Base-by-base conservation (phyloP, 495 filamentous ascomycete genomes). In the Elasticomyces elasticus region DNA sequence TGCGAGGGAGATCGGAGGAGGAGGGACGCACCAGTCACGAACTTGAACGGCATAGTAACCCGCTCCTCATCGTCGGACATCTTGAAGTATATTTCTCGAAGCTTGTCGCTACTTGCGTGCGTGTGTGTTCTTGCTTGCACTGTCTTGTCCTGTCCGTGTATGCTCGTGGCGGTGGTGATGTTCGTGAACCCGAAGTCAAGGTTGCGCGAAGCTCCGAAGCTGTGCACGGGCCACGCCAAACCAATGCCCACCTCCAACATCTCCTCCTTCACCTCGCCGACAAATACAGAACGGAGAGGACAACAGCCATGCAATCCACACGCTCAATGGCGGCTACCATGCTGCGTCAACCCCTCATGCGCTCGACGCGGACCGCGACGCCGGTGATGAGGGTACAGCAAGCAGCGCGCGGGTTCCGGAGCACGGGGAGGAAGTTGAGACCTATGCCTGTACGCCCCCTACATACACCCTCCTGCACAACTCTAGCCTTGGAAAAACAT, bases 11-110 rank as follows among this genome's bases (percentile, higher is more conserved):
- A 13, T 46, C 3, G 38, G n/a, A 7, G 33, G 35, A 23, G 49
- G 28, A 54, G 67, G 41, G 45, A 64, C 87, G 76, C 82, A 95
- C 91, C 92, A 74, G 92, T 97, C 61, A 97, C 92, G 76, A 96
- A 97, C 84, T 99, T 99, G 85, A 99, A 99, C 72, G 92, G 92
- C 82, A 94, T 99, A 72, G 89, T 95, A 72, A 86, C 81, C 71
- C 84, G 84, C 67, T 95, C 86, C 58, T 83, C 82, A 60, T 89
- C 86, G 77, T 96, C 92, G 64, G 84, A 82, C 86, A 88, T 96
- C 66, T 69, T 82, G 57, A n/a, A n/a, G n/a, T n/a, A n/a, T n/a
- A n/a, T n/a, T n/a, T n/a, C n/a, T n/a, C n/a, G n/a, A n/a, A n/a
- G n/a, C n/a, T n/a, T n/a, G n/a, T n/a, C n/a, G n/a, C n/a, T n/a